A percentile compares a stretch with the other conserved stretches of the same genome.
Conservation (phyloP, 1,284 basidiomycete genomes). For the Erythrobasidium hasegawianum region DNA sequence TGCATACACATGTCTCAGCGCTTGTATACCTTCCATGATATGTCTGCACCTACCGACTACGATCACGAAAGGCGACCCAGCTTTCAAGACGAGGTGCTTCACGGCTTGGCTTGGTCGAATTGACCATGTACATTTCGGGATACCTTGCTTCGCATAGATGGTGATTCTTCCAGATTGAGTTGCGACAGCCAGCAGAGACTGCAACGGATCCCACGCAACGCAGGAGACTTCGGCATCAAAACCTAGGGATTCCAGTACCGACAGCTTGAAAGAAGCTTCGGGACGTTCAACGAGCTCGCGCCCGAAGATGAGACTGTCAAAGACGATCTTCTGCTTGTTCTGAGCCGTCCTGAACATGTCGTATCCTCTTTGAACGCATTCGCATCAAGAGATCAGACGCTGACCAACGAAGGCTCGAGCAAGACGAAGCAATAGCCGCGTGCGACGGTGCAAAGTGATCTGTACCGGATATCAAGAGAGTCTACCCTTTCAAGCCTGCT, state of each 20-base stretch:
- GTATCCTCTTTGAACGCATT: not conserved
- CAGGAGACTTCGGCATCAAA: conserved; percentile 30
- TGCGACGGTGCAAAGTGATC: too few relatives aligned
- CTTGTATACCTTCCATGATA: too few relatives aligned
- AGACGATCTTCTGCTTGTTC: not conserved
- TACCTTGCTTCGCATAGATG: conserved; percentile 57
- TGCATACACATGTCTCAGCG: too few relatives aligned
- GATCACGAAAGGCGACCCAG: conserved; percentile 58
- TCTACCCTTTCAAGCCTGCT: too few relatives aligned
- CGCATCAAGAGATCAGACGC: not conserved
- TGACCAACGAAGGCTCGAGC: not conserved
- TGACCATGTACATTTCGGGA: conserved; percentile 58
- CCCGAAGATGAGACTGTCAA: conserved; percentile 21
- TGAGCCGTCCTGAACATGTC: not conserved
- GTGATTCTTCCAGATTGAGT: conserved; percentile 57
- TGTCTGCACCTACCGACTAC: conserved; percentile 57
- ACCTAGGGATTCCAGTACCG: conserved; percentile 10
- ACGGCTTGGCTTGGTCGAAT: conserved; percentile 58
- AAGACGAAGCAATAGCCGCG: too few relatives aligned
- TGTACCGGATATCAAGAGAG: too few relatives aligned
- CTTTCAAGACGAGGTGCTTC: conserved; percentile 63
- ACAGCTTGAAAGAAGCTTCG: conserved; percentile 18
- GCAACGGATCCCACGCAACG: conserved; percentile 59
- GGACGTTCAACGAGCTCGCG: conserved; percentile 14
- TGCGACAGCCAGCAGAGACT: conserved; percentile 70